phyloP scores from a whole-genome alignment of 345 rosid genomes.

The Syzygium aromaticum region DNA sequence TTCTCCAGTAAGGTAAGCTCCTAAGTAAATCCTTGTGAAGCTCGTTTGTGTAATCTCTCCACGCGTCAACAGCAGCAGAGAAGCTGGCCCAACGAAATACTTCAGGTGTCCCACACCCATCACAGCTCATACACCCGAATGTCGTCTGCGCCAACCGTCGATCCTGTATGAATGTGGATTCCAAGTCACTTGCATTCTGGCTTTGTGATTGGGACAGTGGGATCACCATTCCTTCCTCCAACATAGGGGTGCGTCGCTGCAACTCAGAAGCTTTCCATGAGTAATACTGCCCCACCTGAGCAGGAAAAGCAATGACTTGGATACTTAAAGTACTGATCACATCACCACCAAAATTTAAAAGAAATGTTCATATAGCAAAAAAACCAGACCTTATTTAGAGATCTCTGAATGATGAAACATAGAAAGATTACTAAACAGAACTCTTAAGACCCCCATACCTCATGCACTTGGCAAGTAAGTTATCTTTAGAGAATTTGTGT shows the following conservation, averaged over 20 bases:
- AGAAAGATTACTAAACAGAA: neutral
- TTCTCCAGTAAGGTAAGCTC: conserved; percentile 61
- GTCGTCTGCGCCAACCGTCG: conserved; percentile 15
- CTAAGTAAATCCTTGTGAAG: conserved; percentile 28
- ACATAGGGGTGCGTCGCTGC: neutral
- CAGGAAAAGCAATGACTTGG: neutral
- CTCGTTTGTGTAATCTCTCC: conserved; percentile 38
- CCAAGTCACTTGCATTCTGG: conserved; percentile 24
- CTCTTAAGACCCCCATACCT: neutral
- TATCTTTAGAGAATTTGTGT: neutral
- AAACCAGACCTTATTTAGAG: neutral
- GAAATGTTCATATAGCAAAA: neutral
- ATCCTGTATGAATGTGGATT: conserved; percentile 30
- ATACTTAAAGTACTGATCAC: neutral
- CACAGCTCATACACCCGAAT: conserved; percentile 7
- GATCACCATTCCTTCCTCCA: conserved; percentile 8
- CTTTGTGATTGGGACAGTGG: conserved; percentile 30
- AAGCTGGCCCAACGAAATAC: conserved; percentile 30
- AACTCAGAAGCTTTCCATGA: conserved; percentile 41
- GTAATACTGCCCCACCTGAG: conserved; percentile 61
- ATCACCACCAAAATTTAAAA: neutral
- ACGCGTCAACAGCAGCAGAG: conserved; percentile 28
- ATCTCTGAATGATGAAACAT: neutral
- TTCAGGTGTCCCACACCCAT: neutral
- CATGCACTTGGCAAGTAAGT: neutral